Conservation (phyloP, 192 early-diverging fungal species). For the Coemansia sp. region DNA sequence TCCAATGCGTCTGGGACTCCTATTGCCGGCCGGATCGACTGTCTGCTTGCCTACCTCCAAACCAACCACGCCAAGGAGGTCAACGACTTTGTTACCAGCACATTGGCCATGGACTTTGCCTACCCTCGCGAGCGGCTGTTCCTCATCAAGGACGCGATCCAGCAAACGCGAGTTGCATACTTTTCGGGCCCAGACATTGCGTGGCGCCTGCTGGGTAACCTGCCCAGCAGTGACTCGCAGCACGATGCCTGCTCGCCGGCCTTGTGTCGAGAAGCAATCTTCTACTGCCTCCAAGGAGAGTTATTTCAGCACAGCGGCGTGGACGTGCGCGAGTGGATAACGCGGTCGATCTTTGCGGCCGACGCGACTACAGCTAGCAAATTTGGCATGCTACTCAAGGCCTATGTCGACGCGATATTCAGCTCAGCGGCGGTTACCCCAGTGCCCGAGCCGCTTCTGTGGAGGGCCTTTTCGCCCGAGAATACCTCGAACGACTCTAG, state of each 20-base stretch:
- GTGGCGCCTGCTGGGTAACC: slow-evolving; percentile 16
- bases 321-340: slow-evolving; percentile 50
- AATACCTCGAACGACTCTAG: background rate
- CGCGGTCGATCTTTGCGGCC: slow-evolving; percentile 9
- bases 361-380: slow-evolving; percentile 15
- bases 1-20: background rate
- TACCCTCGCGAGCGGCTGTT: slow-evolving; percentile 51
- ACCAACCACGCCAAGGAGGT: slow-evolving; percentile 29
- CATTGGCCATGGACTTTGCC: slow-evolving; percentile 41
- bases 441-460: slow-evolving; percentile 37
- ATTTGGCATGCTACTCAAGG: slow-evolving; percentile 29
- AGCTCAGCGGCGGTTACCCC: slow-evolving; percentile 34
- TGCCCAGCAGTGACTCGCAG: background rate
- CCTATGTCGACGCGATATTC: slow-evolving; percentile 45
- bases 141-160: slow-evolving; percentile 27
- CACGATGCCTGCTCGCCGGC: background rate
- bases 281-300: slow-evolving; percentile 23
- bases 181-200: slow-evolving; percentile 20
- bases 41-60: slow-evolving; percentile 24
- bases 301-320: slow-evolving; percentile 49
- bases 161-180: slow-evolving; percentile 12
- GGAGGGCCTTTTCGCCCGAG: slow-evolving; percentile 34
- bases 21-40: slow-evolving; percentile 23
- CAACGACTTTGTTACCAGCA: slow-evolving; percentile 13
- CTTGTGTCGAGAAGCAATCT: slow-evolving; percentile 24